A percentile compares a stretch with the other conserved stretches of the same genome.
Conservation (phyloP, 805 yeast genomes). For the Wickerhamiella qilinensis region DNA sequence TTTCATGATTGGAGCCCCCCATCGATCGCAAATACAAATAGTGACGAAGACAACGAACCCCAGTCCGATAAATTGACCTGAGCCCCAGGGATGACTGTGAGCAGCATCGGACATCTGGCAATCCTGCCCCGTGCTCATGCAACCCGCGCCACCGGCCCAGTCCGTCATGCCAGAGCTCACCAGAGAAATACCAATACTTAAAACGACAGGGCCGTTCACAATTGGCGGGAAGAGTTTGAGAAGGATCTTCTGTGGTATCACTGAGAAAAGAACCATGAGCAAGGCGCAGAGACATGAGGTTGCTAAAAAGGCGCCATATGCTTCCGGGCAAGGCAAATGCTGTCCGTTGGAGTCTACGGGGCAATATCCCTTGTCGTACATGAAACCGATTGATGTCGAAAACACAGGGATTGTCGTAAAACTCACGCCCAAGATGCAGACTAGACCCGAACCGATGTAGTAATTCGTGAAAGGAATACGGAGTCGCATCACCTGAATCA, state of each 20-base stretch:
- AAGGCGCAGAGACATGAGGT: constrained; percentile 54
- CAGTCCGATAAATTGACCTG: constrained; percentile 68
- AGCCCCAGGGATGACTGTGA: constrained; percentile 51
- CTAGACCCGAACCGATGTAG: constrained; percentile 67
- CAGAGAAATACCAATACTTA: constrained; percentile 57
- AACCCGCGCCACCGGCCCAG: constrained; percentile 73
- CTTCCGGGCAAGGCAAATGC: constrained; percentile 63
- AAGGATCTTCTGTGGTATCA: constrained; percentile 52
- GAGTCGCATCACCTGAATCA: constrained; percentile 63
- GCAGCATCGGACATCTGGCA: constrained; percentile 38
- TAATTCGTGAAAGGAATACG: constrained; percentile 56
- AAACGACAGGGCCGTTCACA: constrained; percentile 83
- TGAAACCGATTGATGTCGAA: constrained; percentile 53
- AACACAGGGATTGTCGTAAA: constrained; percentile 75
- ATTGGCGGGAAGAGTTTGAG: constrained; percentile 68
- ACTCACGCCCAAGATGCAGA: constrained; percentile 83
- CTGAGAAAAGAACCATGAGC: constrained; percentile 52
- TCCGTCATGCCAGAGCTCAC: constrained; percentile 57
- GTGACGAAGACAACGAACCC: constrained; percentile 66
- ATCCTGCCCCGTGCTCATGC: constrained; percentile 20
- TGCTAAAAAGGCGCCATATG: constrained; percentile 66
- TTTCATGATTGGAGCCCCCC: constrained; percentile 85
- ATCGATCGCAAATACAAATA: constrained; percentile 59
- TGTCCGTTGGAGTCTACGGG: constrained; percentile 44
- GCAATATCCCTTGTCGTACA: constrained; percentile 58